phyloP scores from a whole-genome alignment of 768 basidiomycete species.

The Mycena kentingensis region DNA sequence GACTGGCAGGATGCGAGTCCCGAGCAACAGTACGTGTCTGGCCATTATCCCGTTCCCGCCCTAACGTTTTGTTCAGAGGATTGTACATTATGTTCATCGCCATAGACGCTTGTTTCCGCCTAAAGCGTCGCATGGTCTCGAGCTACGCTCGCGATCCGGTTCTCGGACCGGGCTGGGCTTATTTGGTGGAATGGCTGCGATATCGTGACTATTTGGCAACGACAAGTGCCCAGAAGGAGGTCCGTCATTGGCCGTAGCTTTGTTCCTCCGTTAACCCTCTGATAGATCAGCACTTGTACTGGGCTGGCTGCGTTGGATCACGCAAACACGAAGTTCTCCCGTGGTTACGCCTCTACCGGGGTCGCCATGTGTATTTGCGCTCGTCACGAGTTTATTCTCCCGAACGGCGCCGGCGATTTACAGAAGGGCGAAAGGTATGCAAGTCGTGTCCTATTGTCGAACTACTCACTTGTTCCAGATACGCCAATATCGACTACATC shows the following conservation, averaged over 20 bases:
- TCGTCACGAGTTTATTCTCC: constrained; percentile 1
- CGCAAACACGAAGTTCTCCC: no score
- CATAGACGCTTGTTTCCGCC: neutral
- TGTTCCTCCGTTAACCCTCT: neutral
- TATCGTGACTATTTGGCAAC: constrained; percentile 13
- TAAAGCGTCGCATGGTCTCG: neutral
- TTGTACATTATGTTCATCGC: neutral
- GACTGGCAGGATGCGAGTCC: constrained; percentile 2
- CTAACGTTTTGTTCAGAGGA: no score
- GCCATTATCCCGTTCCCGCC: no score
- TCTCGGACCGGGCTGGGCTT: neutral
- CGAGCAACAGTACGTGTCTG: neutral
- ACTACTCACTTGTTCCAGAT: neutral
- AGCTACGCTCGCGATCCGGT: neutral
- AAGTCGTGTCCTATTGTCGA: constrained; percentile 2
- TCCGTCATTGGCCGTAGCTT: neutral
- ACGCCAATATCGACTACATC: constrained; percentile 18
- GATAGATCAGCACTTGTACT: neutral
- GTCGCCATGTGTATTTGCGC: no score
- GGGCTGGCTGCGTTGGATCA: neutral
- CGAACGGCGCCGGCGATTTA: neutral
- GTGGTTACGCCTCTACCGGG: no score
- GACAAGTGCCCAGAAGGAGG: constrained; percentile 10
- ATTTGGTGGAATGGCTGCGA: neutral
- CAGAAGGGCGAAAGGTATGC: constrained; percentile 21